Evolutionary conservation across 805 yeast species (phyloP).

Genomic region (Monosporozyma solicola): DNA sequence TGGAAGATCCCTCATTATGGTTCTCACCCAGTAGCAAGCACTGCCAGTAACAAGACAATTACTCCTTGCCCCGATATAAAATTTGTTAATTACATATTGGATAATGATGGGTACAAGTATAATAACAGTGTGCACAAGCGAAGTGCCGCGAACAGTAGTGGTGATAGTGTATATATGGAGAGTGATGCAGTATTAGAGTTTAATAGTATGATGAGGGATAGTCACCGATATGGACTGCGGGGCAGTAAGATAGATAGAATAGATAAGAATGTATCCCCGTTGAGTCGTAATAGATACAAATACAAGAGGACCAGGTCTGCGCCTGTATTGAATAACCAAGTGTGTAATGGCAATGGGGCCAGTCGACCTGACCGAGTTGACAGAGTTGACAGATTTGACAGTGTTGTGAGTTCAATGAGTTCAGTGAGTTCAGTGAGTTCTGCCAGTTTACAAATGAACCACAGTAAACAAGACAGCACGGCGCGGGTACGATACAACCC

Average conservation of each 20-base stretch:
- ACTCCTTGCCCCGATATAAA: not conserved
- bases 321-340: not conserved
- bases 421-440: too few relatives aligned
- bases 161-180: not conserved
- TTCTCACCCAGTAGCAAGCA: not conserved
- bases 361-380: too few relatives aligned
- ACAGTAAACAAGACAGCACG: too few relatives aligned
- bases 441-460: too few relatives aligned
- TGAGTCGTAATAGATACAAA: not conserved
- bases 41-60: too few relatives aligned
- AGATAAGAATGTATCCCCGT: not conserved
- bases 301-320: not conserved
- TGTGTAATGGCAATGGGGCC: too few relatives aligned
- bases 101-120: not conserved
- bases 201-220: not conserved
- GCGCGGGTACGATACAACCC: not conserved
- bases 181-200: not conserved
- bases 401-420: too few relatives aligned
- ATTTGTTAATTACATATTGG: not conserved
- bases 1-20: constrained; percentile 1
- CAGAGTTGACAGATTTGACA: too few relatives aligned
- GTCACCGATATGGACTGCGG: not conserved
- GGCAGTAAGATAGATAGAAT: not conserved
- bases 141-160: too few relatives aligned
- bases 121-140: not conserved